Conservation (phyloP, 176 grass and related monocot genomes). For the Oryza brachyantha region DNA sequence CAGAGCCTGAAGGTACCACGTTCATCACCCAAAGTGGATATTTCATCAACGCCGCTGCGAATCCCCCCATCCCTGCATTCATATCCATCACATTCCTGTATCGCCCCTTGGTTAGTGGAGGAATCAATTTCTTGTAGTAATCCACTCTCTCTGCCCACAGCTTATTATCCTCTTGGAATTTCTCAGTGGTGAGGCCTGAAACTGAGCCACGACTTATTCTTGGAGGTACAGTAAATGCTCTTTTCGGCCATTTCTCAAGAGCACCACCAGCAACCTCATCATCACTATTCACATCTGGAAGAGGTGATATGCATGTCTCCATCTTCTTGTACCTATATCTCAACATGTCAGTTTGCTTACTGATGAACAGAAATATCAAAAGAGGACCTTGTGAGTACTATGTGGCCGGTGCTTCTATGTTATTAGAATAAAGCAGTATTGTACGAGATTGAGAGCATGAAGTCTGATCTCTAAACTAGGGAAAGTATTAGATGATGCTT, state of each 20-base stretch:
- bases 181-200: constrained; percentile 51
- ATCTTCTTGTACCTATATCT: constrained; percentile 61
- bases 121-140: constrained; percentile 70
- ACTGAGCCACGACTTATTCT: constrained; percentile 51
- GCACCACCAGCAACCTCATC: constrained; percentile 58
- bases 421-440: no score
- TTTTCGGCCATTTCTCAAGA: constrained; percentile 73
- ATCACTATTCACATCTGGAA: constrained; percentile 52
- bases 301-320: constrained; percentile 79
- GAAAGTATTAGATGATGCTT: neutral
- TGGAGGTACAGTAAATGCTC: constrained; percentile 54
- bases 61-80: constrained; percentile 54
- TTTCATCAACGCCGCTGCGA: constrained; percentile 55
- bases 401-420: neutral
- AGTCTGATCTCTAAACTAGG: neutral
- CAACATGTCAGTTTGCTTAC: neutral
- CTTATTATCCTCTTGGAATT: constrained; percentile 59
- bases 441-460: no score
- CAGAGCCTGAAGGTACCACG: constrained; percentile 42
- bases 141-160: constrained; percentile 61
- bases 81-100: constrained; percentile 92
- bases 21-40: constrained; percentile 91
- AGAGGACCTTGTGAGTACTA: neutral
- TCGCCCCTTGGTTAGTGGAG: constrained; percentile 51
- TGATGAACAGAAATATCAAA: neutral